A percentile compares a stretch with the other conserved stretches of the same genome.
Conservation (phyloP, 352 stramenopile species). For the Phytophthora sansomeana region DNA sequence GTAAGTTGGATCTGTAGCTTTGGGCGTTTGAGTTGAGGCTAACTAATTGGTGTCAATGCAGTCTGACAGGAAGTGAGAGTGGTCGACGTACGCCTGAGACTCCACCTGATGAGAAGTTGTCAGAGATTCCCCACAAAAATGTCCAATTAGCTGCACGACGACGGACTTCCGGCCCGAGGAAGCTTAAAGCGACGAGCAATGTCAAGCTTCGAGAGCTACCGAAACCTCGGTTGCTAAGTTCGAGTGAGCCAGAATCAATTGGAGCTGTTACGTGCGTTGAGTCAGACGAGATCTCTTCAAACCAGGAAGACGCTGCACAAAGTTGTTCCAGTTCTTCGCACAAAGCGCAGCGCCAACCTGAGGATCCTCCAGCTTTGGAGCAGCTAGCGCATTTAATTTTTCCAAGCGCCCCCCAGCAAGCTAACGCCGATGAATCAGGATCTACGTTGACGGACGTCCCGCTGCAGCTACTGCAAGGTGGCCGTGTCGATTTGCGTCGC, state of each 20-base stretch:
- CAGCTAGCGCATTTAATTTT: slow-evolving; percentile 24
- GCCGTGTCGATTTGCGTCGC: slow-evolving; percentile 59
- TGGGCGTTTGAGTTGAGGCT: background rate
- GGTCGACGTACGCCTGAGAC: slow-evolving; percentile 31
- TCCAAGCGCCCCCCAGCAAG: slow-evolving; percentile 21
- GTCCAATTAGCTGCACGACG: background rate
- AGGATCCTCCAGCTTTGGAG: slow-evolving; percentile 39
- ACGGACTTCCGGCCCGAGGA: slow-evolving; percentile 10
- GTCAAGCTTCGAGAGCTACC: slow-evolving; percentile 38
- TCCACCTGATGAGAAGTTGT: slow-evolving; percentile 4
- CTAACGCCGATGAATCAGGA: background rate
- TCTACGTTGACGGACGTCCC: slow-evolving; percentile 53
- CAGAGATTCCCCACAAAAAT: slow-evolving; percentile 1
- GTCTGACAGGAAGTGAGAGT: slow-evolving; percentile 25
- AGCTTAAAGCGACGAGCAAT: slow-evolving; percentile 18
- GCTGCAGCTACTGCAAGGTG: slow-evolving; percentile 65
- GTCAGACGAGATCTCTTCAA: slow-evolving; percentile 23
- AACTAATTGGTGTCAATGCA: slow-evolving; percentile 1
- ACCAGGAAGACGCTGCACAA: slow-evolving; percentile 41
- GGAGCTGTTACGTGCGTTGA: background rate
- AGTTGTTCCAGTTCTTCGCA: background rate
- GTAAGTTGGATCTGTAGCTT: slow-evolving; percentile 35
- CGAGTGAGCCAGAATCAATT: background rate
- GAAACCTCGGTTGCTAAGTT: background rate
- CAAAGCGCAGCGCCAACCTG: slow-evolving; percentile 8